Percentiles rank a stretch among this genome's conserved stretches.
Conservation (phyloP, 345 rosid genomes). For the Combretum micranthum region DNA sequence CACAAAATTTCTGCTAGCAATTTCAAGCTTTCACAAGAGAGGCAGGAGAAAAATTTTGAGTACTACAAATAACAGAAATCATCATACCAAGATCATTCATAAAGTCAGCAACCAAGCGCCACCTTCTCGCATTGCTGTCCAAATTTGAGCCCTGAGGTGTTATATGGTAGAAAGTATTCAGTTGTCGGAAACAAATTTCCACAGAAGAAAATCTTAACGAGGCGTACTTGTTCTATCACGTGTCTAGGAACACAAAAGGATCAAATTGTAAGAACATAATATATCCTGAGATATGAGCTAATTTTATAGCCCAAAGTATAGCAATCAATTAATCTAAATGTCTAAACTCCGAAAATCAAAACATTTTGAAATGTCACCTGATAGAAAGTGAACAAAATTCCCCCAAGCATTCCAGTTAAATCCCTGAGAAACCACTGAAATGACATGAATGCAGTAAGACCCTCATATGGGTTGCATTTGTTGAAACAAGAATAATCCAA, state of each 20-base stretch:
- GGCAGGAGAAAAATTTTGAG: constrained; percentile 2
- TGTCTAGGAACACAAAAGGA: too few relatives aligned
- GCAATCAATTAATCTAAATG: too few relatives aligned
- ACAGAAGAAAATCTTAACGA: not conserved
- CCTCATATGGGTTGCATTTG: not conserved
- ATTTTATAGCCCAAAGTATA: too few relatives aligned
- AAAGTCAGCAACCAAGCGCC: constrained; percentile 94
- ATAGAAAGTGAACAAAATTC: constrained; percentile 86
- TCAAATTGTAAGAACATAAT: too few relatives aligned
- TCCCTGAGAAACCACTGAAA: constrained; percentile 95
- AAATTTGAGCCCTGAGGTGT: constrained; percentile 68
- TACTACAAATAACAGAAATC: not conserved
- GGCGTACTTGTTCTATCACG: not conserved
- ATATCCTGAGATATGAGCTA: too few relatives aligned
- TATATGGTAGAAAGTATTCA: constrained; percentile 3
- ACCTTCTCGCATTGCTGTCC: constrained; percentile 92
- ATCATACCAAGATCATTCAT: constrained; percentile 89
- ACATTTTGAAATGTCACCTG: constrained; percentile 39
- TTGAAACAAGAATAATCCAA: too few relatives aligned
- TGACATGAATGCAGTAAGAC: constrained; percentile 3
- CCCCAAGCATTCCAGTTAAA: constrained; percentile 95
- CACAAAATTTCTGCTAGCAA: too few relatives aligned
- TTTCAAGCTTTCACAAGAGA: too few relatives aligned
- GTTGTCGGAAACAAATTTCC: not conserved
- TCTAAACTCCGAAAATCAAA: not conserved